Evolutionary conservation across 2,329 filamentous ascomycete genomes (phyloP).

Genomic region (Proliferodiscus dingleyae): DNA sequence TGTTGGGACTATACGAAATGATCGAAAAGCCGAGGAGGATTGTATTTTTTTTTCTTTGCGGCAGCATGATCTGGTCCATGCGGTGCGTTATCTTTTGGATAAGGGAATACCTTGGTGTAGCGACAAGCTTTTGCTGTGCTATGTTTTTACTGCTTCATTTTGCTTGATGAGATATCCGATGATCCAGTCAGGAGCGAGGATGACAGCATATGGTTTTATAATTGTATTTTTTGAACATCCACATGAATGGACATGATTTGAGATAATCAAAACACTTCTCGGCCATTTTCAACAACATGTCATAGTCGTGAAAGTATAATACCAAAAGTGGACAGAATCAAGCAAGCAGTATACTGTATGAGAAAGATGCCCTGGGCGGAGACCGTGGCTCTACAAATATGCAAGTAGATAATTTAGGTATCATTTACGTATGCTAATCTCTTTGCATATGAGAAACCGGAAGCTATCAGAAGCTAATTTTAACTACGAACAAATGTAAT

Average conservation of each 20-base stretch:
- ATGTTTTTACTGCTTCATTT: background rate
- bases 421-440: no score
- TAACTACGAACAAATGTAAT: no score
- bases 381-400: no score
- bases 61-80: background rate
- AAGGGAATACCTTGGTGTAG: constrained; percentile 15
- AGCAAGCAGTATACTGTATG: no score
- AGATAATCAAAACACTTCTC: no score
- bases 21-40: constrained; percentile 4
- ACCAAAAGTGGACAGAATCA: no score
- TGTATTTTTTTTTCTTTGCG: constrained; percentile 2
- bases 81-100: constrained; percentile 1
- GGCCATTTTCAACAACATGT: no score
- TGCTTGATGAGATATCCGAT: constrained; percentile 18
- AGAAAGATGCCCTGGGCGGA: no score
- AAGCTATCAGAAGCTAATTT: no score
- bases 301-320: no score
- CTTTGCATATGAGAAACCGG: no score
- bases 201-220: constrained; percentile 17
- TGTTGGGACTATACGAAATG: constrained; percentile 1
- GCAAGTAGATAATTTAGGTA: no score
- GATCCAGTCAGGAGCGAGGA: constrained; percentile 7
- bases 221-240: constrained; percentile 14
- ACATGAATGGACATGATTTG: constrained; percentile 2
- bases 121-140: constrained; percentile 3